These are phyloP conservation scores for Xylaria cubensis DNA, from an alignment of 495 filamentous ascomycete species.

Conservation along the genomic window DNA sequence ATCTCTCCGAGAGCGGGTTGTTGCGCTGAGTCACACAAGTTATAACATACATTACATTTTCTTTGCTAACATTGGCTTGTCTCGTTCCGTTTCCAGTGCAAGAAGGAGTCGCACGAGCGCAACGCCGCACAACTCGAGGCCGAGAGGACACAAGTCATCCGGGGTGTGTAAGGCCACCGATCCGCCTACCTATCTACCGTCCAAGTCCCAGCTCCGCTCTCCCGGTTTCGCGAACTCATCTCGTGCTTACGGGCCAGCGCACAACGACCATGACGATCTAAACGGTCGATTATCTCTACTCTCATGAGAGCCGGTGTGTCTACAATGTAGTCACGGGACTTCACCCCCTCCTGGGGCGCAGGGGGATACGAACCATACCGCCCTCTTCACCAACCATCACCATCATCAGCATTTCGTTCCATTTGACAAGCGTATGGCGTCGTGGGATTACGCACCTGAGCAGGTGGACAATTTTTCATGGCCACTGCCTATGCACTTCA, in stretches of 20 bases:
- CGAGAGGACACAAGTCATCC: conserved; percentile 75
- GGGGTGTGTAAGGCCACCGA: conserved; percentile 47
- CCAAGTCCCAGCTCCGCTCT: not conserved
- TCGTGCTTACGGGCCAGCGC: not conserved
- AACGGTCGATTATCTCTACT: not conserved
- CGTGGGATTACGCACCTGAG: conserved; percentile 17
- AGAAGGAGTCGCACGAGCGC: conserved; percentile 90
- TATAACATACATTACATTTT: conserved; percentile 37
- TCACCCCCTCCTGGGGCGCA: not conserved
- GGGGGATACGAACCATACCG: not conserved
- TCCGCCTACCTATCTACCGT: not conserved
- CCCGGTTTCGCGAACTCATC: not conserved
- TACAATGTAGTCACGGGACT: not conserved
- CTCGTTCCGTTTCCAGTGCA: conserved; percentile 64
- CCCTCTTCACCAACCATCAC: not conserved
- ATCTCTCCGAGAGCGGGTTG: conserved; percentile 42
- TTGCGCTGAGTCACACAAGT: conserved; percentile 13
- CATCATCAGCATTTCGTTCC: conserved; percentile 13
- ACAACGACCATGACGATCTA: not conserved
- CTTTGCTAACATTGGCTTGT: conserved; percentile 37
- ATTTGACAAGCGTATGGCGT: conserved; percentile 29
- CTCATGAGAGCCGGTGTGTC: not conserved
- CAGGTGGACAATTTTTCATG: conserved; percentile 9
- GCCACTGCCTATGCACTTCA: conserved; percentile 11
- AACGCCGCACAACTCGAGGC: conserved; percentile 91